Base-by-base conservation (phyloP, 768 basidiomycete species). In the Naganishia vaughanmartiniae region DNA sequence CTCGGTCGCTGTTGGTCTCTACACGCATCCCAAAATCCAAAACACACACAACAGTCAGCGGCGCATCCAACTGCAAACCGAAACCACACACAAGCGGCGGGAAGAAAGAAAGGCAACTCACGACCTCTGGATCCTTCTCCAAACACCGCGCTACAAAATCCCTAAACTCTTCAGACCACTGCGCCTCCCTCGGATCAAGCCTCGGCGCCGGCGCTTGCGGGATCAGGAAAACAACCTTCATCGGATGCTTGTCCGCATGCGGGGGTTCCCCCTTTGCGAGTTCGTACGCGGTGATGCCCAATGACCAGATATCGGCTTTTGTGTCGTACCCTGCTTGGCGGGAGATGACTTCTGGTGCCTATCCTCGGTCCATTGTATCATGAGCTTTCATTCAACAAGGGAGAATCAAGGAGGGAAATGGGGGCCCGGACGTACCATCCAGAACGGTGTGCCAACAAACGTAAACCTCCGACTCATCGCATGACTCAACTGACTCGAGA, bases 211-310 rank as follows among this genome's bases (percentile, higher is more conserved):
- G 92, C 21, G 94, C 93, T 83, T 97, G 96, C 2, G 96, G 96
- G 73, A 98, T 99, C 57, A 98, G 85, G 84, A 98, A 98, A 66
- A 99, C 85, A 0, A 99, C 95, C 33, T 96, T 87, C 96, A 98
- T 98, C 0, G 94, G 96, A 77, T 98, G 96, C 51, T 56, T 33
- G 80, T 97, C 95, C 4, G 92, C 90, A 69, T 97, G 82, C 10
- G 96, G 96, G 0, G 96, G 96, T 76, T 97, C 93, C 54, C 96
- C 96, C 76, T 91, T 92, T 1, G 95, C 94, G 89, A 99, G 89
- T 84, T 97, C 95, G 60, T 97, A 96, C 66, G 93, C 93, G 0
- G 95, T 97, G 80, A 99, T 99, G 26, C 95, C 95, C 63, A 98
- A 83, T 79, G 91, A 93, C 95, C 95, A 98, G 85, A 98, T 89